A percentile compares a stretch with the other conserved stretches of the same genome.
phyloP scores from a whole-genome alignment of 805 yeast genomes.

The Priceomyces haplophilus region DNA sequence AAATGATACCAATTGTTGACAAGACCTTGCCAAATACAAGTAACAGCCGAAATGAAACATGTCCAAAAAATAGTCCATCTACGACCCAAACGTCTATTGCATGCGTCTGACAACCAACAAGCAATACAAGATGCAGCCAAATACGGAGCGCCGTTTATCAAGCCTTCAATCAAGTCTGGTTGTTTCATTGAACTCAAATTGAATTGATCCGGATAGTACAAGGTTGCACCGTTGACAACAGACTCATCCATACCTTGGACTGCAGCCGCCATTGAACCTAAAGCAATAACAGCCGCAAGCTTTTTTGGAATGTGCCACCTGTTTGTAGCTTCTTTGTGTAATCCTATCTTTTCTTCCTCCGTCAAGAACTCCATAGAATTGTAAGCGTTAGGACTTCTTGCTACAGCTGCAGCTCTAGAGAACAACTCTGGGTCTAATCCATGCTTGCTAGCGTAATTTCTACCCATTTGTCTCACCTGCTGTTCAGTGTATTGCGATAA shows the following conservation, averaged over 20 bases:
- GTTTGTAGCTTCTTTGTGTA: conserved; percentile 45
- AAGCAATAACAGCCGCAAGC: conserved; percentile 50
- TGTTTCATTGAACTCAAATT: conserved; percentile 42
- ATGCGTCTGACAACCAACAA: conserved; percentile 57
- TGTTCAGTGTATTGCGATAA: conserved; percentile 56
- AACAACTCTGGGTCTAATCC: conserved; percentile 57
- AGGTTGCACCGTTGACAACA: conserved; percentile 64
- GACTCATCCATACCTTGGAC: conserved; percentile 79
- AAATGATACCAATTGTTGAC: conserved; percentile 59
- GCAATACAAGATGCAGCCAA: conserved; percentile 55
- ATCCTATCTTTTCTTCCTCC: conserved; percentile 45
- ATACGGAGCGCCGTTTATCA: conserved; percentile 65
- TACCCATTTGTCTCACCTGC: conserved; percentile 68
- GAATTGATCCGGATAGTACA: conserved; percentile 54
- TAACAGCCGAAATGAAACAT: conserved; percentile 53
- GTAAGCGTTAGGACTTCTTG: conserved; percentile 55
- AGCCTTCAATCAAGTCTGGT: conserved; percentile 55
- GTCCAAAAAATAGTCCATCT: conserved; percentile 60
- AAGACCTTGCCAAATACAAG: conserved; percentile 70
- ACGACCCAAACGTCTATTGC: conserved; percentile 54
- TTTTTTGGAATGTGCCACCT: conserved; percentile 47
- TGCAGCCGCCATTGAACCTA: conserved; percentile 66
- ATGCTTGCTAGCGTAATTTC: conserved; percentile 58
- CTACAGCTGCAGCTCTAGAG: conserved; percentile 58
- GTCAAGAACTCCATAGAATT: conserved; percentile 52